Evolutionary conservation across 768 basidiomycete genomes (phyloP).

Genomic region (Phanerochaete sordida): DNA sequence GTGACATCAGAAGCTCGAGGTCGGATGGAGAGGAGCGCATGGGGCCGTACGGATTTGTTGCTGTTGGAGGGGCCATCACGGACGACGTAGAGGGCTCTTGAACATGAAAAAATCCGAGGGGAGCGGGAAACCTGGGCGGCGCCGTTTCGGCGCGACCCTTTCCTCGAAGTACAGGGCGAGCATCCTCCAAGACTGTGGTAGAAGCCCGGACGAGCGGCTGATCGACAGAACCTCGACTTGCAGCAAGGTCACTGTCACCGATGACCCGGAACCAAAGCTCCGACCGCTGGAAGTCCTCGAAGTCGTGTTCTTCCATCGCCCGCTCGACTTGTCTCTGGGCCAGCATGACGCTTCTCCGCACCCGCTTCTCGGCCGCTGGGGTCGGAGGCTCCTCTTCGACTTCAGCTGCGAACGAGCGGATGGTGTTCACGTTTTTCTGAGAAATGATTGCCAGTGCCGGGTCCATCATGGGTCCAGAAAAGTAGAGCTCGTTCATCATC

Average conservation of each 20-base stretch:
- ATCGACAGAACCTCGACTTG: constrained; percentile 10
- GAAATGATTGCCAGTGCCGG: constrained; percentile 62
- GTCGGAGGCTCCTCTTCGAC: constrained; percentile 43
- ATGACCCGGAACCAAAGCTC: constrained; percentile 92
- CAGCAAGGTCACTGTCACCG: constrained; percentile 52
- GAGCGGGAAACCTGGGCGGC: background rate
- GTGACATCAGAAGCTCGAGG: constrained; percentile 83
- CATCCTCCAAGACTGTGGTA: background rate
- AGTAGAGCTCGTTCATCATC: constrained; percentile 88
- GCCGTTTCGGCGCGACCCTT: background rate
- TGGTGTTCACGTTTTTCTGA: constrained; percentile 63
- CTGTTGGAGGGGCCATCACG: background rate
- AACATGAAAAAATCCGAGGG: background rate
- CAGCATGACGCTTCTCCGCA: constrained; percentile 75
- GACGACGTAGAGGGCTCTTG: background rate
- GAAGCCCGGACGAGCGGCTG: background rate
- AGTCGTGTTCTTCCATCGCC: constrained; percentile 83
- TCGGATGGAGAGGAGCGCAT: constrained; percentile 43
- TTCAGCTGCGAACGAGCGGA: constrained; percentile 69
- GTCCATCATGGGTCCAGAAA: constrained; percentile 56
- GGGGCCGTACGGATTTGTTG: background rate
- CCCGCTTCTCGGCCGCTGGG: constrained; percentile 44
- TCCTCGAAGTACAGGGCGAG: background rate
- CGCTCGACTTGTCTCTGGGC: constrained; percentile 84
- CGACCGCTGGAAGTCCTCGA: constrained; percentile 81